Evolutionary conservation across 352 stramenopile genomes (phyloP), one percentile per base, ranked within the genome.

Genomic region (Phytopythium vexans): DNA sequence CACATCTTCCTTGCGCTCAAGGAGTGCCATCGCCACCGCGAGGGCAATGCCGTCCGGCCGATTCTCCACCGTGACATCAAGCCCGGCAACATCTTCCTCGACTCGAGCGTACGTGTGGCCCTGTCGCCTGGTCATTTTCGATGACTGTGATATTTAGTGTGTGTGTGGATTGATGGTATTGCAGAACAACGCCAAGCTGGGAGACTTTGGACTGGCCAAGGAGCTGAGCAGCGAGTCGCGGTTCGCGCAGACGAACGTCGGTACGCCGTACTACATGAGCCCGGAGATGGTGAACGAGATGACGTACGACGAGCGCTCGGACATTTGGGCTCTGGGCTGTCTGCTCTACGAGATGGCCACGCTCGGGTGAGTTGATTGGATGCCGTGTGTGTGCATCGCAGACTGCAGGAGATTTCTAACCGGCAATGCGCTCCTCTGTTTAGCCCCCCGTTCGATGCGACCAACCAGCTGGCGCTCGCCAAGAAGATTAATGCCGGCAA

Each of bases 401-500:
- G 11, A 35, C 8, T 27, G 14, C 12, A 15, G 31, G 11, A 16
- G 12, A 10, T 48, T 3, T n/a, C 33, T 41, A 41, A 49, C 43
- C 15, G 15, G 8, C 27, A 8, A 5, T 48, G 41, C n/a, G 12
- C 10, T 32, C 15, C 0, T 37, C 2, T 36, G 3, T 8, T 42
- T 34, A 85, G 78, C 8, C 92, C 91, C 31, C 92, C 92, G 37
- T 98, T 98, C 58, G 88, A 97, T 41, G 92, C 90, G 8, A 91
- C 84, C 4, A 97, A 97, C 64, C 89, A 97, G 56, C 65, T 97
- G 27, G 86, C 90, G 51, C 66, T 98, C 14, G 90, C 91, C 34
- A 95, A 97, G 66, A 97, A 97, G 56, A 98, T 98, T 68, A 97
- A 96, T 52, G 83, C 86, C 31, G 88, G 90, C 63, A 94, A 94